Percentiles rank a stretch among this genome's conserved stretches.
These are phyloP conservation scores for Plasmodiophora brassicae DNA, from an alignment of 208 protist species.

Conservation along the genomic window DNA sequence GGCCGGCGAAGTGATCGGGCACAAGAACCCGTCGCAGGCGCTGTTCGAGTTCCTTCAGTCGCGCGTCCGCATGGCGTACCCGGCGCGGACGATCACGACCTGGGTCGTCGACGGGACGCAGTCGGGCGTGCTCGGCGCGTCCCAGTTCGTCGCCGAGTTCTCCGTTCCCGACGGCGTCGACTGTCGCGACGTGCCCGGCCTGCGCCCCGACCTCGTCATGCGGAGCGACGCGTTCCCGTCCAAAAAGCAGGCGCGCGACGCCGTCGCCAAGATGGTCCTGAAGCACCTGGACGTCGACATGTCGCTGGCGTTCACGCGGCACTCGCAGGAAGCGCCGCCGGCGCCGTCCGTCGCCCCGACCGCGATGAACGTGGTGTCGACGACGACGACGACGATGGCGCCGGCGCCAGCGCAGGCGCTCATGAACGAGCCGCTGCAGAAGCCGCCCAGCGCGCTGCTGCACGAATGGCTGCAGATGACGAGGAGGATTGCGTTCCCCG, in stretches of 20 bases:
- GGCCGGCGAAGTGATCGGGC: background rate
- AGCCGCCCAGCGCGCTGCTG: background rate
- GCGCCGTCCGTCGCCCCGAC: background rate
- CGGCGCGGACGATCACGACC: background rate
- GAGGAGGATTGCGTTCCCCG: background rate
- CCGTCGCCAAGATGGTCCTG: background rate
- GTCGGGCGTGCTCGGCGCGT: background rate
- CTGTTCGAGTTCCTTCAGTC: background rate
- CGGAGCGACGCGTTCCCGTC: background rate
- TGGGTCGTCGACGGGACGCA: background rate
- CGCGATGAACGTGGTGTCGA: no score
- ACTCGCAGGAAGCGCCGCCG: background rate
- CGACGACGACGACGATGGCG: no score
- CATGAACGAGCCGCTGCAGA: background rate
- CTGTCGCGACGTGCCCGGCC: background rate
- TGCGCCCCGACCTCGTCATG: background rate
- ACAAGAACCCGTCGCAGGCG: conserved; percentile 15
- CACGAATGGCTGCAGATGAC: conserved; percentile 20
- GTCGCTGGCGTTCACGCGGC: background rate
- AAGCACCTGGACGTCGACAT: background rate
- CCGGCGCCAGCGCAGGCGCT: background rate
- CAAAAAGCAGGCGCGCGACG: background rate
- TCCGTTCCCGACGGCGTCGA: background rate
- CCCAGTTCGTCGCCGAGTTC: background rate
- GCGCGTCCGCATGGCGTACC: background rate